Conservation (phyloP, 306 rosid species). For the Coriaria nepalensis region DNA sequence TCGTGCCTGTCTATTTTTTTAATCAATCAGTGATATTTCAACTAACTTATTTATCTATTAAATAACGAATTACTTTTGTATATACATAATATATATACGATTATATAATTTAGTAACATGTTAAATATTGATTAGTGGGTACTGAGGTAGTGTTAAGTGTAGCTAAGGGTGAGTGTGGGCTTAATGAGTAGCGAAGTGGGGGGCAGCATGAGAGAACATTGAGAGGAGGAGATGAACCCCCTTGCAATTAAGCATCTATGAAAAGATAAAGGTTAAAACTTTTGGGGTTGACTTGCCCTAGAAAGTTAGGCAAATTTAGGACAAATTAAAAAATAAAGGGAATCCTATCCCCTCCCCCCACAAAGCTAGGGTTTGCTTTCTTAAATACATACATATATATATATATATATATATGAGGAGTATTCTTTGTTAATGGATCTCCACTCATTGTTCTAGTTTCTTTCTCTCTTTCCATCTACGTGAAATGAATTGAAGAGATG, state of each 20-base stretch:
- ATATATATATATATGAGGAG: constrained; percentile 22
- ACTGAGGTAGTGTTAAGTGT: too few species aligned
- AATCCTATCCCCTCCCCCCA: constrained; percentile 59
- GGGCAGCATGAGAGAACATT: constrained; percentile 39
- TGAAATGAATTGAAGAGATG: constrained; percentile 39
- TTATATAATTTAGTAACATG: too few species aligned
- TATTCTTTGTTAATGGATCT: constrained; percentile 41
- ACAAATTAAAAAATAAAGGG: constrained; percentile 30
- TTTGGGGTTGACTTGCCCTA: constrained; percentile 75
- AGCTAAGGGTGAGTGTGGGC: too few species aligned
- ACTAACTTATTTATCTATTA: too few species aligned
- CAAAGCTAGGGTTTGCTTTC: constrained; percentile 20
- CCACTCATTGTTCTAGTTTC: constrained; percentile 44
- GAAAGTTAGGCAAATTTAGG: constrained; percentile 67
- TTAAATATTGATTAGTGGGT: too few species aligned
- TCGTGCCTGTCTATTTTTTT: too few species aligned
- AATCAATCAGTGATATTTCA: too few species aligned
- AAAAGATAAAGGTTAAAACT: constrained; percentile 20
- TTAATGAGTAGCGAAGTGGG: constrained; percentile 30
- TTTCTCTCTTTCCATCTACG: constrained; percentile 21
- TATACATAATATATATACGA: too few species aligned
- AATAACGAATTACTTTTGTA: too few species aligned
- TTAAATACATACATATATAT: too few species aligned
- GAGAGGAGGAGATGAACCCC: constrained; percentile 39
- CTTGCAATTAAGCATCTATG: too few species aligned